Conservation (phyloP, 306 rosid species). For the Prunus mira region DNA sequence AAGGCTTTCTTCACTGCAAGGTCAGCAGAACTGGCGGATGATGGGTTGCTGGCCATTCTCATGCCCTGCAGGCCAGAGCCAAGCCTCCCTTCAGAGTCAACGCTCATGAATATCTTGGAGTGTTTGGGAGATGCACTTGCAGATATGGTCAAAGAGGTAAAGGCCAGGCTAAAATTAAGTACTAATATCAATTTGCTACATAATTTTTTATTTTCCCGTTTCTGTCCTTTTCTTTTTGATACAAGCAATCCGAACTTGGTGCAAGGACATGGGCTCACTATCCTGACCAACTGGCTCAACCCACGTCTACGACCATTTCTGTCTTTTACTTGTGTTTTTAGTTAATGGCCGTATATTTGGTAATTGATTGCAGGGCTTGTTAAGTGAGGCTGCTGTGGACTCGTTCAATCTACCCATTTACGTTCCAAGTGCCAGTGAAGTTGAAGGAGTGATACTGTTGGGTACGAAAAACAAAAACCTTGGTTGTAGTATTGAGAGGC, state of each 20-base stretch:
- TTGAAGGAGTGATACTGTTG: background rate
- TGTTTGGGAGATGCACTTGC: background rate
- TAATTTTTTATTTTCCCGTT: no score
- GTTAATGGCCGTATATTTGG: no score
- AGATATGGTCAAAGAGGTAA: constrained; percentile 18
- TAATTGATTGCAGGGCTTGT: background rate
- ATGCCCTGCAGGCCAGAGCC: background rate
- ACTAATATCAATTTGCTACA: no score
- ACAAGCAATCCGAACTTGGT: no score
- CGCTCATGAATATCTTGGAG: background rate
- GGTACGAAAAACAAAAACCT: background rate
- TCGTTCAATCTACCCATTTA: constrained; percentile 6
- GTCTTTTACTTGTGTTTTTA: no score
- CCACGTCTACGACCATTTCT: no score
- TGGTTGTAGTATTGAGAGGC: background rate
- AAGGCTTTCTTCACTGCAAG: background rate
- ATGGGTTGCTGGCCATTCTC: constrained; percentile 15
- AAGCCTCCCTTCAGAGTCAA: background rate
- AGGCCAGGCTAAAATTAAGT: no score
- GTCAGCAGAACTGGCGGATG: constrained; percentile 14
- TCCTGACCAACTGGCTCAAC: no score
- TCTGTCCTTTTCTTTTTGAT: no score
- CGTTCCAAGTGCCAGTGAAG: background rate
- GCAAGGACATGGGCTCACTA: no score
- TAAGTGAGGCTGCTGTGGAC: constrained; percentile 8